Conservation (phyloP, 768 basidiomycete genomes). For the Tricholoma furcatifolium region DNA sequence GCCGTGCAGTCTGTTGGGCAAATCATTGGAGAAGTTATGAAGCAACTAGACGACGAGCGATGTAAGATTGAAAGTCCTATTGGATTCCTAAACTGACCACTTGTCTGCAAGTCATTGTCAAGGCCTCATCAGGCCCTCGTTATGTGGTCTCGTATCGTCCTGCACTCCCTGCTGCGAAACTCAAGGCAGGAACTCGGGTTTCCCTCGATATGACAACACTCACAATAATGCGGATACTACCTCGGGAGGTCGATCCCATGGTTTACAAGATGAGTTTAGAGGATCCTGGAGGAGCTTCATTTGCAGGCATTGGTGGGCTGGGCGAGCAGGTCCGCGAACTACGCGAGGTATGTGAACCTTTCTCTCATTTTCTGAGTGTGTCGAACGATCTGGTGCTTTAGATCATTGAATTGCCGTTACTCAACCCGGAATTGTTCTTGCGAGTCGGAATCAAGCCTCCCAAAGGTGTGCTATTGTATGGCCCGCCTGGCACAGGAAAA, state of each 20-base stretch:
- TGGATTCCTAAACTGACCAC: not conserved
- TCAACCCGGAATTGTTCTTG: conserved; percentile 91
- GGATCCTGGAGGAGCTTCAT: conserved; percentile 92
- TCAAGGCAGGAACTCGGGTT: conserved; percentile 92
- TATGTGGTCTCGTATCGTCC: conserved; percentile 98
- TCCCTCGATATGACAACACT: conserved; percentile 99
- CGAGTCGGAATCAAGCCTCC: conserved; percentile 97
- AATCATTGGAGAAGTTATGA: conserved; percentile 98
- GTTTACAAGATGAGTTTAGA: conserved; percentile 99
- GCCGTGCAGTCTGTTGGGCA: conserved; percentile 98
- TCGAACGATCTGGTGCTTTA: conserved; percentile 23
- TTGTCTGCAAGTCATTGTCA: conserved; percentile 79
- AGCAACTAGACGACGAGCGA: conserved; percentile 96
- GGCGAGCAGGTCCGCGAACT: conserved; percentile 96
- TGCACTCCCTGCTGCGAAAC: conserved; percentile 84
- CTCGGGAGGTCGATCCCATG: conserved; percentile 94
- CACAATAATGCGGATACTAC: conserved; percentile 98
- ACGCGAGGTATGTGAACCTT: conserved; percentile 65
- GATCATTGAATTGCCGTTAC: conserved; percentile 94
- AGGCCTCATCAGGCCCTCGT: conserved; percentile 96
- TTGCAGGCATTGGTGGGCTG: conserved; percentile 96
- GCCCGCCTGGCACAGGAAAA: conserved; percentile 96
- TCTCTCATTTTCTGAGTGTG: not conserved
- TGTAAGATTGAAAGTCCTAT: conserved; percentile 54
- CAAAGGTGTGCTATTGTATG: conserved; percentile 94